Evolutionary conservation across 306 rosid genomes (phyloP).

Genomic region (Cucumis hystrix): DNA sequence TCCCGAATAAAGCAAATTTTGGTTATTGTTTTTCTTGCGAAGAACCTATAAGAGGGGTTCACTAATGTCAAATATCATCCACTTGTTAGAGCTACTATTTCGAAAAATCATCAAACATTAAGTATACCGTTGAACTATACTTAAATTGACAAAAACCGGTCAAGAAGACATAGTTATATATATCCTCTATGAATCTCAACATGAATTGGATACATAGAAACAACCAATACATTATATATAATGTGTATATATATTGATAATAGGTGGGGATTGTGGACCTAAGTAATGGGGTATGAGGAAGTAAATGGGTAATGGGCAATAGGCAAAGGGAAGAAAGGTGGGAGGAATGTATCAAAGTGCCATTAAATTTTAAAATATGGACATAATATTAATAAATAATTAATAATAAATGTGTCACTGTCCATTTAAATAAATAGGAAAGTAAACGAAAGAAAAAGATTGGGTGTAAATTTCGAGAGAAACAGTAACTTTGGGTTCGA

Average conservation of each 20-base stretch:
- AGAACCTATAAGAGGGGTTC: too few relatives aligned
- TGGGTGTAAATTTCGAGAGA: slow-evolving; percentile 24
- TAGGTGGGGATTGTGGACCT: neutral
- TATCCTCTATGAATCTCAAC: too few relatives aligned
- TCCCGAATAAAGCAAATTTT: too few relatives aligned
- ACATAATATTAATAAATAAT: neutral
- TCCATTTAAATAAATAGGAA: neutral
- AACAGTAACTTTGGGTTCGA: neutral
- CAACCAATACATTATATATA: too few relatives aligned
- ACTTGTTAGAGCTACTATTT: too few relatives aligned
- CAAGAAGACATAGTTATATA: too few relatives aligned
- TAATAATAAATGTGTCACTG: neutral
- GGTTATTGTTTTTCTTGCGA: too few relatives aligned
- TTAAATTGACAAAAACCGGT: too few relatives aligned
- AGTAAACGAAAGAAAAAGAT: neutral
- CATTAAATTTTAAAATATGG: neutral
- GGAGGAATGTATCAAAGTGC: neutral
- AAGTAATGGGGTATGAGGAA: neutral
- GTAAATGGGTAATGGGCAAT: neutral
- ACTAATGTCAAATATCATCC: too few relatives aligned
- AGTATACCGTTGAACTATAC: too few relatives aligned
- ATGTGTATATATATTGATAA: neutral
- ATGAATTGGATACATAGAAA: too few relatives aligned
- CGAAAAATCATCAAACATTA: too few relatives aligned
- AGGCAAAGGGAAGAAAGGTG: neutral